These are phyloP conservation scores for Hanseniaspora uvarum DNA, from an alignment of 1,139 yeast genomes.

Conservation along the genomic window DNA sequence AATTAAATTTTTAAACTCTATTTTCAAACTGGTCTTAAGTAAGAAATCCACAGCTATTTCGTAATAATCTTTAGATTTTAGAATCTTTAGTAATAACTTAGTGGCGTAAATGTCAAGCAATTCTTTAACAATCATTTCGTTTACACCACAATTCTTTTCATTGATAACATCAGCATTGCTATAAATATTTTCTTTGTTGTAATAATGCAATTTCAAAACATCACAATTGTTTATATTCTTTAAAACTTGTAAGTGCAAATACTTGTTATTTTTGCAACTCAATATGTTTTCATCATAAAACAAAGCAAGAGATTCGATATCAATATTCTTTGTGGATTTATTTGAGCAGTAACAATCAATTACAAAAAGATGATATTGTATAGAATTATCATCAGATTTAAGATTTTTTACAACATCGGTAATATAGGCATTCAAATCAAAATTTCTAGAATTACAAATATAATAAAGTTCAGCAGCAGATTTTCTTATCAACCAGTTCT, in stretches of 20 bases:
- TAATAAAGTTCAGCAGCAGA: conserved; percentile 10
- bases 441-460: conserved; percentile 5
- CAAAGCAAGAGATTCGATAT: background rate
- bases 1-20: background rate
- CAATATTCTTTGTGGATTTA: background rate
- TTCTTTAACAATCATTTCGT: conserved; percentile 1
- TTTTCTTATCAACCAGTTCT: conserved; percentile 12
- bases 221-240: background rate
- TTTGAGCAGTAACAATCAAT: background rate
- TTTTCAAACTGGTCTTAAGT: background rate
- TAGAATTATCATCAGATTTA: background rate
- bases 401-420: background rate
- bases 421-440: background rate
- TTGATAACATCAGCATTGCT: background rate
- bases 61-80: background rate
- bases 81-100: background rate
- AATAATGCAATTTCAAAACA: background rate
- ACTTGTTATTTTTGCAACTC: background rate
- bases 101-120: background rate
- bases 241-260: conserved; percentile 8
- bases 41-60: conserved; percentile 10
- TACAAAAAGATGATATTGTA: conserved; percentile 7
- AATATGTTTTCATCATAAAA: background rate
- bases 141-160: background rate
- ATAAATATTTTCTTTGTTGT: background rate